Evolutionary conservation across 306 rosid species (phyloP).

Genomic region (Inga leiocalycina): DNA sequence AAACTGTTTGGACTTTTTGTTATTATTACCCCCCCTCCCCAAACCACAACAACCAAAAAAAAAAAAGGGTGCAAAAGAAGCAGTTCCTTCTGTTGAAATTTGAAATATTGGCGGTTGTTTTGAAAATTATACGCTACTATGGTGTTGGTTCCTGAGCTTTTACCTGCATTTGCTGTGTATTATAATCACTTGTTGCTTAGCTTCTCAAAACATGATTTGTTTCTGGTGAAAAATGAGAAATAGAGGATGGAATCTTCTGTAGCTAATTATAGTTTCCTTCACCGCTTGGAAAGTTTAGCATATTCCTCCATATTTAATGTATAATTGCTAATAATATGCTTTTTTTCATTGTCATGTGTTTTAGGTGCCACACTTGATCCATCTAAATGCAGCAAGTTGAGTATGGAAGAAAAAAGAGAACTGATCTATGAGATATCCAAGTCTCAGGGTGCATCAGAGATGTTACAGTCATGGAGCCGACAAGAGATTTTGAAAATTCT

Average conservation of each 20-base stretch:
- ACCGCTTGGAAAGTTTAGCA: constrained; percentile 20
- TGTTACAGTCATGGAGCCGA: constrained; percentile 94
- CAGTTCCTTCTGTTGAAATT: neutral
- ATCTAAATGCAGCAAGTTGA: constrained; percentile 65
- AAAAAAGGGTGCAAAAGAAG: neutral
- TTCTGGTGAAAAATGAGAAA: neutral
- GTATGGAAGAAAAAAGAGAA: constrained; percentile 84
- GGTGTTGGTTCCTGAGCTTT: constrained; percentile 31
- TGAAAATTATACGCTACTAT: neutral
- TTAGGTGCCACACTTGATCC: constrained; percentile 63
- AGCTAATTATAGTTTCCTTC: constrained; percentile 25
- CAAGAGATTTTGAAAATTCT: constrained; percentile 91
- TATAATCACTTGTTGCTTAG: neutral
- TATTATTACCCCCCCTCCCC: neutral
- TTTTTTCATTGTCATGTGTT: constrained; percentile 30
- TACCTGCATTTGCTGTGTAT: constrained; percentile 26
- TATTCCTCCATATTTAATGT: constrained; percentile 12
- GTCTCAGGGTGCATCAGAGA: constrained; percentile 79
- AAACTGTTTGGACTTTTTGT: neutral
- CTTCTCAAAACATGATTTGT: neutral
- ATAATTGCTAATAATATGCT: constrained; percentile 27
- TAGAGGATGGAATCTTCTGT: constrained; percentile 11
- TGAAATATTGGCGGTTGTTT: constrained; percentile 15
- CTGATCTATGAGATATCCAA: constrained; percentile 84
- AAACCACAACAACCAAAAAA: too few relatives aligned